Base-by-base conservation (phyloP, 2,329 filamentous ascomycete species). In the Colletotrichum chrysophilum region DNA sequence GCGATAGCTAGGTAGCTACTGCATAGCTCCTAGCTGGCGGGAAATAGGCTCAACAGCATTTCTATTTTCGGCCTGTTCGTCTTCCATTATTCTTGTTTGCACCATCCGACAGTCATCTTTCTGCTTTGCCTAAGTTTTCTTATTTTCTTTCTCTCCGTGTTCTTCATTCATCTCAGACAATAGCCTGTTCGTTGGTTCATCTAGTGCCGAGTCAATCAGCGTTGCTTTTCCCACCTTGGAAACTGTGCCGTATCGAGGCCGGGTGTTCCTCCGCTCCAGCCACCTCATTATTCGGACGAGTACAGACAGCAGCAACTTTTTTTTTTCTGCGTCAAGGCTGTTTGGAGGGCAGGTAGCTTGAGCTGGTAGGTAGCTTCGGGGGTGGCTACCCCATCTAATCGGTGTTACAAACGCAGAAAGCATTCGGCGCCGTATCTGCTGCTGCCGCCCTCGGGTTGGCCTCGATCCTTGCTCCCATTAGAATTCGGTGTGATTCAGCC, bases 281-380 rank as follows among this genome's bases (percentile, higher is more conserved):
- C 74, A 76, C 74, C 74, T 36, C 28, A 60, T 65, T 76, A 76
- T 73, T 75, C 56, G 56, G 69, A 66, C 69, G 38, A 71, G 68
- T 48, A 38, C 24, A 30, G 55, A 26, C 16, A 30, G 24, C 26
- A 58, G 16, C 55, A n/a, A 36, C 34, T 36, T 58, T 30, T 26
- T 26, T 43, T 26, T 14, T 14, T 21, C 32, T 21, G 58, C 18
- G 32, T 21, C 58, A 21, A 32, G n/a, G 32, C 30, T 34, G 58
- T 36, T 62, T 62, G 28, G 12, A 62, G 21, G 30, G n/a, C 9
- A 56, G 52, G 24, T 61, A 61, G 28, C 26, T 30, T 18, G n/a
- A 21, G n/a, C 43, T 48, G 43, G n/a, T 52, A 21, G 16, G 43
- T 21, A 21, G 43, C 61, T 36, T 38, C 28, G 30, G 43, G 28